A percentile compares a stretch with the other conserved stretches of the same genome.
phyloP scores from a whole-genome alignment of 257 asterid species.

The Dorcoceras hygrometricum region DNA sequence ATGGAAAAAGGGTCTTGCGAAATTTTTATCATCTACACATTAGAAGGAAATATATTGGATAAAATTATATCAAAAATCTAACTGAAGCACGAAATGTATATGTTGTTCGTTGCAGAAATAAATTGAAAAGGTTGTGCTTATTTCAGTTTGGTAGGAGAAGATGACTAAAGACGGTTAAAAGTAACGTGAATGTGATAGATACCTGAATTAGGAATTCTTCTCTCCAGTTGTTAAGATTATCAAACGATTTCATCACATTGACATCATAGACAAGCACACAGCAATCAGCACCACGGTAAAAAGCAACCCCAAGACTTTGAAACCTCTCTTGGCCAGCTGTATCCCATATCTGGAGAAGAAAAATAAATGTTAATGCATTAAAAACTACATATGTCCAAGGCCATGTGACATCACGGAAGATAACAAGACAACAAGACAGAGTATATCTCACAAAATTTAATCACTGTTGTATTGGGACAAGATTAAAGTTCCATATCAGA shows the following conservation, averaged over 20 bases:
- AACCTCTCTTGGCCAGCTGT: conserved; percentile 78
- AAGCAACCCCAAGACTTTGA: conserved; percentile 80
- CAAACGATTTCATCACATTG: conserved; percentile 50
- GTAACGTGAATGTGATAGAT: background rate
- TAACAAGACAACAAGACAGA: background rate
- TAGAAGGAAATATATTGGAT: conserved; percentile 10
- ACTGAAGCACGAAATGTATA: conserved; percentile 1
- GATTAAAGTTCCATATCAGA: background rate
- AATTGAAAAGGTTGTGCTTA: background rate
- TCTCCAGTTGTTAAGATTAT: conserved; percentile 60
- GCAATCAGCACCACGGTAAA: conserved; percentile 70
- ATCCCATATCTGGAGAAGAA: conserved; percentile 50
- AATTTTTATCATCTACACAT: background rate
- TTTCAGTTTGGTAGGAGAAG: conserved; percentile 3
- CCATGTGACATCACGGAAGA: background rate
- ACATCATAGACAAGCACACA: conserved; percentile 60
- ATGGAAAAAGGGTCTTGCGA: background rate
- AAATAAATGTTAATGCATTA: too few relatives aligned
- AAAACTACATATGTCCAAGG: background rate
- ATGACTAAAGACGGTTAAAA: background rate
- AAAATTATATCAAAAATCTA: conserved; percentile 3
- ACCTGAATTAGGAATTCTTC: conserved; percentile 73
- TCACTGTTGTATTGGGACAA: background rate
- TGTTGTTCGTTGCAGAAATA: conserved; percentile 6
- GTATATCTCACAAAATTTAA: background rate